phyloP scores from a whole-genome alignment of 108 stramenopile species.

The Conticribra weissflogii region DNA sequence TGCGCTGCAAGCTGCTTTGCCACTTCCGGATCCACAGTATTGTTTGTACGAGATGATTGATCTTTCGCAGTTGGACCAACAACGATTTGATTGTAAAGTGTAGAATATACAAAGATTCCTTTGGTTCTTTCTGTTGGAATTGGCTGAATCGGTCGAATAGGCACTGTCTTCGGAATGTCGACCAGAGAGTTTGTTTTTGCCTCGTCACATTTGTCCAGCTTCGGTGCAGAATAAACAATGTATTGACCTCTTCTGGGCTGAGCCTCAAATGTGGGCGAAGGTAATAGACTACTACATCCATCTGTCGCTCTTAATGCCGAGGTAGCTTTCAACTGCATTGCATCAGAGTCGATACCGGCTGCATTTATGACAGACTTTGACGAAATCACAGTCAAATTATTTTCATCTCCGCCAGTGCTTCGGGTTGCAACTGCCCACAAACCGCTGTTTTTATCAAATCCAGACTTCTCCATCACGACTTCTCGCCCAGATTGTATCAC shows the following conservation, averaged over 20 bases:
- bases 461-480: constrained; percentile 40
- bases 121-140: constrained; percentile 78
- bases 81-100: constrained; percentile 79
- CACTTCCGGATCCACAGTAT: constrained; percentile 51
- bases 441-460: constrained; percentile 34
- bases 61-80: constrained; percentile 87
- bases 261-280: constrained; percentile 41
- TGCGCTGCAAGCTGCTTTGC: constrained; percentile 46
- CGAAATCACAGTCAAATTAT: constrained; percentile 23
- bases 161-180: constrained; percentile 5
- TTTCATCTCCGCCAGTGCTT: neutral
- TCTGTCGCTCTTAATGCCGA: neutral
- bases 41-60: constrained; percentile 61
- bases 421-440: constrained; percentile 45
- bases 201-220: neutral
- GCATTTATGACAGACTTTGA: constrained; percentile 61
- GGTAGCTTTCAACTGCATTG: constrained; percentile 33
- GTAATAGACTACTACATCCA: neutral
- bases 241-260: constrained; percentile 78
- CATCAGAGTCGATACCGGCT: constrained; percentile 61
- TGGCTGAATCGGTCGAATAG: constrained; percentile 78
- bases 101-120: constrained; percentile 79
- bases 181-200: neutral
- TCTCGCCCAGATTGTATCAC: constrained; percentile 22
- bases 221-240: constrained; percentile 48